A percentile compares a stretch with the other conserved stretches of the same genome.
These are phyloP conservation scores for Stachybotrys echinatus DNA, from an alignment of 2,329 filamentous ascomycete species.

Conservation along the genomic window DNA sequence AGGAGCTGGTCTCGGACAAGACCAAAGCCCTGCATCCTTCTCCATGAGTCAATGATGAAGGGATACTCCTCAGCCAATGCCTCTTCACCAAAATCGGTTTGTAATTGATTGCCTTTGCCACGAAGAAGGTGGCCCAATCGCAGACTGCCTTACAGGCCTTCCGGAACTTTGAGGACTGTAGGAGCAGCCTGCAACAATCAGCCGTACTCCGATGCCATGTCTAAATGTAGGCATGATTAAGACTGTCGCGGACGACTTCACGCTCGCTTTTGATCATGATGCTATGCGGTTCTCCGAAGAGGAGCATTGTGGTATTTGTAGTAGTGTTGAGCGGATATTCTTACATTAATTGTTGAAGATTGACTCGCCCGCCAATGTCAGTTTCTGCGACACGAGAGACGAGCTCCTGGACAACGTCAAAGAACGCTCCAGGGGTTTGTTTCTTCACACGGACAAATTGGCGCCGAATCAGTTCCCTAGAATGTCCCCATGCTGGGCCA, in stretches of 20 bases:
- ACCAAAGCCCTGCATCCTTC: neutral
- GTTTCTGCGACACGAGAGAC: neutral
- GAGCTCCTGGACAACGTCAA: too few relatives aligned
- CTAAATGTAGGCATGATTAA: neutral
- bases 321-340: conserved; percentile 14
- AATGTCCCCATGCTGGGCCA: too few relatives aligned
- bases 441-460: too few relatives aligned
- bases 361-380: conserved; percentile 8
- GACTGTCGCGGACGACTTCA: conserved; percentile 8
- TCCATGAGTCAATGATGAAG: conserved; percentile 32
- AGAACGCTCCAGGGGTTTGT: too few relatives aligned
- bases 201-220: neutral
- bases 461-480: too few relatives aligned
- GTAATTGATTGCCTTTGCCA: conserved; percentile 17
- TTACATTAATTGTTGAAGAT: conserved; percentile 16
- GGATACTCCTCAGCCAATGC: conserved; percentile 32
- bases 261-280: conserved; percentile 8
- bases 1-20: neutral
- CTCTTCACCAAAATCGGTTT: neutral
- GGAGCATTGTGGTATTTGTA: conserved; percentile 14
- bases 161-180: neutral
- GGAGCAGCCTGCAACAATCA: neutral
- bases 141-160: neutral
- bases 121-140: conserved; percentile 14
- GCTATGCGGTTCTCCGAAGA: conserved; percentile 16